Evolutionary conservation across 164 flowering plant species (phyloP), one percentile per base, ranked within the genome.

Genomic region (Cinnamomum micranthum): DNA sequence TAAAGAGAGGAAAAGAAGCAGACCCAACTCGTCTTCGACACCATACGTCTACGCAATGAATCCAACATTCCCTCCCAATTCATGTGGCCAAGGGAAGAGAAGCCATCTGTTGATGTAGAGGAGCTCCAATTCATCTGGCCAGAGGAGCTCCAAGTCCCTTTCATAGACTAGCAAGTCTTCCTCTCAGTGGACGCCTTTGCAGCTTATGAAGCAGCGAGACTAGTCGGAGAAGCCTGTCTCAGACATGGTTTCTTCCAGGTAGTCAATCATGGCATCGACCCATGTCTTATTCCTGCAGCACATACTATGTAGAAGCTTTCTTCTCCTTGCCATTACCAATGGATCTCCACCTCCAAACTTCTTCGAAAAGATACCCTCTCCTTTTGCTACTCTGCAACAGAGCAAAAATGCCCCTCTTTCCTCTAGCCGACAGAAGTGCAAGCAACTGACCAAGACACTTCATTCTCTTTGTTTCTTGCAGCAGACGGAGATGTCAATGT

Each of bases 361-460:
- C 97, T 96, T 0, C 91, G 97, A 96, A 93, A 93, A 60, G 97
- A 93, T 69, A 93, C 97, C 1, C 91, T 93, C 52, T 89, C 97
- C 9, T 86, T 92, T 51, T 80, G 78, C 14, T 89, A 78, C 78
- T 80, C 87, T 1, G 81, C 86, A 31, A 3, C 33, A 31, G 33
- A 31, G 33, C 31, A 31, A 31, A 31, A 31, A 3, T 31, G 33
- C 33, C 31, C 31, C 33, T 31, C 33, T 31, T 31, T 31, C 33
- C 33, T 31, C 33, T 31, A 31, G 33, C 4, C 33, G 4, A 31
- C 33, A 3, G 33, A 31, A 31, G 33, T 31, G 33, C 33, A 31
- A 31, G 5, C 33, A 0, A 31, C 33, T 3, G 33, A 3, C 33
- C 33, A 31, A 31, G 33, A 31, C 33, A 31, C 33, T 31, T 31